phyloP scores from a whole-genome alignment of 2,329 filamentous ascomycete species.

The Phaeosphaeriaceae sp. region DNA sequence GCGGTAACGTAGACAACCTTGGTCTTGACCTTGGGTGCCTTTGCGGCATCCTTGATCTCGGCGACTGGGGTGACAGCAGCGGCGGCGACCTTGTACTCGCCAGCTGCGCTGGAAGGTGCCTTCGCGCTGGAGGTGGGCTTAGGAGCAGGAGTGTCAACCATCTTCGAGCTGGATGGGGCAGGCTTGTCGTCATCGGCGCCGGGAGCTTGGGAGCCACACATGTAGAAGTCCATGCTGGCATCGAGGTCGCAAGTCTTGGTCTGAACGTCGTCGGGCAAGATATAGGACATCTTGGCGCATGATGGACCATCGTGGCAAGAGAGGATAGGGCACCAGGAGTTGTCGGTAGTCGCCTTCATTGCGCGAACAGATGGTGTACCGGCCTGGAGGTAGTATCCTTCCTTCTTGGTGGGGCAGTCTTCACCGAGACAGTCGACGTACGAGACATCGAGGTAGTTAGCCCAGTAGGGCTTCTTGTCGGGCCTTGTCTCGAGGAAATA shows the following conservation, averaged over 20 bases:
- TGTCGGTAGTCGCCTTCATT: conserved; percentile 23
- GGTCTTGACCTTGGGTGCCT: conserved; percentile 27
- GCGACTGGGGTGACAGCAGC: conserved; percentile 35
- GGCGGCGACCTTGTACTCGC: conserved; percentile 25
- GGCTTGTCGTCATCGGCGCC: conserved; percentile 18
- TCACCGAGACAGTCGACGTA: conserved; percentile 44
- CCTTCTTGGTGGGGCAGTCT: conserved; percentile 43
- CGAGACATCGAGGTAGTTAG: conserved; percentile 49
- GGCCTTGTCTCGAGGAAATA: conserved; percentile 40
- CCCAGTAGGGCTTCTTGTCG: conserved; percentile 1
- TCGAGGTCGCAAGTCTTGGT: conserved; percentile 42
- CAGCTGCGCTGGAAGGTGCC: conserved; percentile 12
- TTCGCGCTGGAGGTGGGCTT: conserved; percentile 13
- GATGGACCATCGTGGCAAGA: conserved; percentile 27
- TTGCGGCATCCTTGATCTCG: conserved; percentile 11
- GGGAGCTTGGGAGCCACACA: conserved; percentile 42
- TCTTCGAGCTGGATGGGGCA: conserved; percentile 2
- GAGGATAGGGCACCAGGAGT: conserved; percentile 44
- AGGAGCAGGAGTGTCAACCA: conserved; percentile 10
- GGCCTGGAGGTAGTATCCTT: conserved; percentile 44
- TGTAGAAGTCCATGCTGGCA: conserved; percentile 42
- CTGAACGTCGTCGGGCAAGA: conserved; percentile 40
- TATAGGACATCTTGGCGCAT: conserved; percentile 42
- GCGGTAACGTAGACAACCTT: conserved; percentile 44
- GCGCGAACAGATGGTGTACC: conserved; percentile 25